Percentiles rank a stretch among this genome's conserved stretches.
Conservation (phyloP, 2,329 filamentous ascomycete genomes). For the Neonectria magnoliae region DNA sequence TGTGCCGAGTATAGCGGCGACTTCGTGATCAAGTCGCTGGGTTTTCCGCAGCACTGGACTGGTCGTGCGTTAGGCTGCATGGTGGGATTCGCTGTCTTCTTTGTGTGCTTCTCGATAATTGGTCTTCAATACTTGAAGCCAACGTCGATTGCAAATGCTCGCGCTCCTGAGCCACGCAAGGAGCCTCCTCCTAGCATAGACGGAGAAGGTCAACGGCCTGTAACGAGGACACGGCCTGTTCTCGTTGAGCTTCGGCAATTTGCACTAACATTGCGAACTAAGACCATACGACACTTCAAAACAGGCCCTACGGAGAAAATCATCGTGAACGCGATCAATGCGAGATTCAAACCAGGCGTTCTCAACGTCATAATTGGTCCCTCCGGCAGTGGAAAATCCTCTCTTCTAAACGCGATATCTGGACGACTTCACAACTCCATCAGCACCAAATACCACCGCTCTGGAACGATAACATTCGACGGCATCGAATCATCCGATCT, state of each 20-base stretch:
- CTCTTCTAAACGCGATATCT: constrained; percentile 76
- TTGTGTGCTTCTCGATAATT: constrained; percentile 67
- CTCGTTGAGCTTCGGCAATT: constrained; percentile 72
- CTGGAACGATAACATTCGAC: constrained; percentile 74
- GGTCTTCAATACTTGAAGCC: constrained; percentile 70
- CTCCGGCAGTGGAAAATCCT: constrained; percentile 79
- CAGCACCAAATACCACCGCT: constrained; percentile 67
- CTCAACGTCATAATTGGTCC: constrained; percentile 83
- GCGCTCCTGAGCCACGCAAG: constrained; percentile 55
- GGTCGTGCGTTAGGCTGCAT: constrained; percentile 71
- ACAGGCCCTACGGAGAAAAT: constrained; percentile 59
- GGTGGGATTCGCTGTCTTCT: constrained; percentile 69
- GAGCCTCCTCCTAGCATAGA: constrained; percentile 75
- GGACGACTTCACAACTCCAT: constrained; percentile 68
- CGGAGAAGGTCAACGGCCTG: constrained; percentile 64
- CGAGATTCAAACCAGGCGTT: constrained; percentile 71
- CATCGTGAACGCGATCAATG: constrained; percentile 72
- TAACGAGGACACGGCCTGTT: constrained; percentile 64
- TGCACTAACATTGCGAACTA: constrained; percentile 70
- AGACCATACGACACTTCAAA: constrained; percentile 53
- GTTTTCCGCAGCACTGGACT: constrained; percentile 73
- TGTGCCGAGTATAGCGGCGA: constrained; percentile 74
- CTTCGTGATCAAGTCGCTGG: constrained; percentile 74
- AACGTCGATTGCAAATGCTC: constrained; percentile 72
- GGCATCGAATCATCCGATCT: constrained; percentile 70